Evolutionary conservation across 192 early-diverging fungal species (phyloP).

Genomic region (Backusella tarrabulga): DNA sequence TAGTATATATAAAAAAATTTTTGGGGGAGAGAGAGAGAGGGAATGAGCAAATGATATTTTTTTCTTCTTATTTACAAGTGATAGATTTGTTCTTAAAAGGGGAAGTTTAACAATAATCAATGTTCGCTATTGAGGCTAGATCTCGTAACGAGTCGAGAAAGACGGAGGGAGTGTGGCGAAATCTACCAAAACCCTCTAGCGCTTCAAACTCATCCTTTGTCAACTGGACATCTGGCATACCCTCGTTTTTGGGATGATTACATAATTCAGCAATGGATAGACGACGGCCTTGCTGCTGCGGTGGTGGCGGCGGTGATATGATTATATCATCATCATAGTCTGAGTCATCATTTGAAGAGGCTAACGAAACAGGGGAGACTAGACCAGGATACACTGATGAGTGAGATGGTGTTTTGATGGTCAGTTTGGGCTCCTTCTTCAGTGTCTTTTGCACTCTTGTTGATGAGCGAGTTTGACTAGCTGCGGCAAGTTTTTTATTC

Average conservation of each 20-base stretch:
- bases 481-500: not conserved
- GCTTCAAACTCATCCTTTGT: constrained; percentile 41
- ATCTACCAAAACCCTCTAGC: constrained; percentile 25
- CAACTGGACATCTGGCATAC: constrained; percentile 11
- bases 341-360: not conserved
- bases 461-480: not conserved
- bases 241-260: constrained; percentile 18
- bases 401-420: not conserved
- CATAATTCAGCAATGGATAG: constrained; percentile 33
- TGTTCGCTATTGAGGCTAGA: constrained; percentile 5
- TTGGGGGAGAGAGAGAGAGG: not conserved
- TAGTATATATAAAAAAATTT: not conserved
- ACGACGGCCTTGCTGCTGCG: not conserved
- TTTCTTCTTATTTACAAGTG: constrained; percentile 15
- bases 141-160: constrained; percentile 8
- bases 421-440: not conserved
- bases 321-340: not conserved
- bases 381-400: not conserved
- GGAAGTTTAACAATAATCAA: constrained; percentile 1
- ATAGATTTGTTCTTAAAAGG: constrained; percentile 12
- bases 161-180: constrained; percentile 23
- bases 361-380: constrained; percentile 1
- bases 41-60: not conserved
- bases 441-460: not conserved
- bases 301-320: not conserved